Evolutionary conservation across 208 protist species (phyloP).

Genomic region (Phytomonas sp.): DNA sequence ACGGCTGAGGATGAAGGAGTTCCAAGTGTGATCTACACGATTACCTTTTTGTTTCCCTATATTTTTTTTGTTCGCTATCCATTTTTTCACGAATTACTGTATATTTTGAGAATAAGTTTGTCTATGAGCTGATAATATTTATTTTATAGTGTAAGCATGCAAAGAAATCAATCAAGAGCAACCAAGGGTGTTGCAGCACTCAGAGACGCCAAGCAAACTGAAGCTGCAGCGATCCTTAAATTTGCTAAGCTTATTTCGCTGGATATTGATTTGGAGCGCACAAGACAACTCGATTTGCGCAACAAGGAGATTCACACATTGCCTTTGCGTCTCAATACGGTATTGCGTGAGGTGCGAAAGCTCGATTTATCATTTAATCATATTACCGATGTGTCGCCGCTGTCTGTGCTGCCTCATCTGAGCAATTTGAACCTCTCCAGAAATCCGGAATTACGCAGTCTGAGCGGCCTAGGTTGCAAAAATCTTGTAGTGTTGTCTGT

Average conservation of each 20-base stretch:
- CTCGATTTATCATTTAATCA: slow-evolving; percentile 63
- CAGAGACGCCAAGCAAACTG: slow-evolving; percentile 1
- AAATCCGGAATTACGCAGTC: slow-evolving; percentile 31
- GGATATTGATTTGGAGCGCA: slow-evolving; percentile 61
- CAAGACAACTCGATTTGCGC: slow-evolving; percentile 38
- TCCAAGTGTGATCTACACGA: neutral
- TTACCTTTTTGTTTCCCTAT: neutral
- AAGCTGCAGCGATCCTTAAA: slow-evolving; percentile 16
- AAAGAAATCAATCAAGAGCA: neutral
- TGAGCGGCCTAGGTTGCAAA: slow-evolving; percentile 32
- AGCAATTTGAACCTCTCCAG: slow-evolving; percentile 57
- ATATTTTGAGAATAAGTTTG: neutral
- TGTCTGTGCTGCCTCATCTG: slow-evolving; percentile 41
- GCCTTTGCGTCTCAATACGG: slow-evolving; percentile 30
- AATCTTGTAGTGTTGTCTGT: slow-evolving; percentile 56
- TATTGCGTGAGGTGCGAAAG: slow-evolving; percentile 56
- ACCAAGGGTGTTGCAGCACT: neutral
- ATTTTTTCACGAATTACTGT: neutral
- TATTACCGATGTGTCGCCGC: slow-evolving; percentile 31
- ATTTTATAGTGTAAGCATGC: neutral
- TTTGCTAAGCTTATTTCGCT: slow-evolving; percentile 69
- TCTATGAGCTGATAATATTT: neutral
- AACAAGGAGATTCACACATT: slow-evolving; percentile 34
- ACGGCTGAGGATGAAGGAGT: neutral
- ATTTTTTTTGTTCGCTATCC: neutral